A percentile compares a stretch with the other conserved stretches of the same genome.
Evolutionary conservation across 345 rosid species (phyloP).

Genomic region (Psidium friedrichsthalianum): DNA sequence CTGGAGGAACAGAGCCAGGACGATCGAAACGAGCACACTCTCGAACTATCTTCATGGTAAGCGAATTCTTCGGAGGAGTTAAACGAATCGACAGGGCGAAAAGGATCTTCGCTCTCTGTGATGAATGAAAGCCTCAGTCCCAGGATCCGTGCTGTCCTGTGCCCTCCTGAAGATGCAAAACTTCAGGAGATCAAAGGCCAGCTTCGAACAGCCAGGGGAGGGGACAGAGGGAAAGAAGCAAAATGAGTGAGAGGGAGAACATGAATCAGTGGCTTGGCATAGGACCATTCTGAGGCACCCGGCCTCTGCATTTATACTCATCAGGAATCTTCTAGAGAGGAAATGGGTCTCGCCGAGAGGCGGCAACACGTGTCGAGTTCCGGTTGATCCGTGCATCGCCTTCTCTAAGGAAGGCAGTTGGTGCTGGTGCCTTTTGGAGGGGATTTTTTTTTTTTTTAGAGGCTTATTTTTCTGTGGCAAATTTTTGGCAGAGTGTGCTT

Average conservation of each 20-base stretch:
- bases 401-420: not conserved
- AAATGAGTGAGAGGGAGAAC: not conserved
- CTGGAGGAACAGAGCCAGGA: slow-evolving; percentile 1
- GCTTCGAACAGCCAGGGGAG: not conserved
- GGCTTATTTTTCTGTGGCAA: not conserved
- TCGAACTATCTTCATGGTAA: slow-evolving; percentile 18
- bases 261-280: not conserved
- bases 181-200: not conserved
- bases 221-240: not conserved
- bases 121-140: not conserved
- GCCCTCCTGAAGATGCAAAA: not conserved
- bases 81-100: not conserved
- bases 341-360: not conserved
- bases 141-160: not conserved
- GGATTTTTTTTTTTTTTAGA: not conserved
- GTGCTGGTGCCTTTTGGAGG: not conserved
- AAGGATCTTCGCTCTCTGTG: not conserved
- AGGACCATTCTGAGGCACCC: not conserved
- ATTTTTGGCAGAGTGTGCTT: not conserved
- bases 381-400: slow-evolving; percentile 9
- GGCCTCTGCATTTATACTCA: not conserved
- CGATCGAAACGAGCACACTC: slow-evolving; percentile 10
- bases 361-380: slow-evolving; percentile 32
- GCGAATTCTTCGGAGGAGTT: not conserved
- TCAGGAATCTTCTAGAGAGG: not conserved